Evolutionary conservation across 257 asterid species (phyloP), one percentile per base, ranked within the genome.

Genomic region (Solanum etuberosum): DNA sequence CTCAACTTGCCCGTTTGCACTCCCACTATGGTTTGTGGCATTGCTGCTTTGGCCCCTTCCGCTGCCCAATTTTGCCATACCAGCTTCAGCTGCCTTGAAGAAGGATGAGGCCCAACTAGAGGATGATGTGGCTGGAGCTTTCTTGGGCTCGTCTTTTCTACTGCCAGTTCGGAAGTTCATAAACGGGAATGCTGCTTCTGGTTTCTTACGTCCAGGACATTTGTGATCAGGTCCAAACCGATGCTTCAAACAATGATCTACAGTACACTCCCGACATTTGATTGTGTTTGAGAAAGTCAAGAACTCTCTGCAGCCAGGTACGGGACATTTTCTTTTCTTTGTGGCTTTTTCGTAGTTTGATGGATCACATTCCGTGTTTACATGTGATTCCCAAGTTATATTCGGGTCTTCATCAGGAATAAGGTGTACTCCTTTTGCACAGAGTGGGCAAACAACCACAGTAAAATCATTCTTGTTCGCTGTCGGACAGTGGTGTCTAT

Each of bases 301-400:
- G 78, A 89, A 21, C 90, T 97, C 99, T 88, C 86, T 91, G 93
- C 99, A 97, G 35, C 98, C 87, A 16, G 96, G 96, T 29, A 94
- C 95, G 0, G 98, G 99, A 86, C 99, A 97, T 93, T 93, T 97
- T 88, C 90, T 93, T 90, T 96, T 97, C 92, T 97, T 94, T 10
- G 96, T 95, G 91, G 89, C 92, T 87, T 90, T 96, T 12, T 94
- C 98, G 14, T 93, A 96, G 92, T 96, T 94, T 42, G 99, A 93
- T 59, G 99, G 99, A 86, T 97, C 98, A 51, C 99, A 97, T 18
- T 96, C 99, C 12, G 90, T 88, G 89, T 97, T 97, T 35, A 97
- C 96, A 86, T 97, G 99, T 9, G 99, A 94, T 90, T 97, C 99
- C 99, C 99, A 97, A 8, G 98, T 95, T 48, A 97, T 94, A 70